These are phyloP conservation scores for Boletus tylopilopsis DNA, from an alignment of 768 basidiomycete species.

Conservation along the genomic window DNA sequence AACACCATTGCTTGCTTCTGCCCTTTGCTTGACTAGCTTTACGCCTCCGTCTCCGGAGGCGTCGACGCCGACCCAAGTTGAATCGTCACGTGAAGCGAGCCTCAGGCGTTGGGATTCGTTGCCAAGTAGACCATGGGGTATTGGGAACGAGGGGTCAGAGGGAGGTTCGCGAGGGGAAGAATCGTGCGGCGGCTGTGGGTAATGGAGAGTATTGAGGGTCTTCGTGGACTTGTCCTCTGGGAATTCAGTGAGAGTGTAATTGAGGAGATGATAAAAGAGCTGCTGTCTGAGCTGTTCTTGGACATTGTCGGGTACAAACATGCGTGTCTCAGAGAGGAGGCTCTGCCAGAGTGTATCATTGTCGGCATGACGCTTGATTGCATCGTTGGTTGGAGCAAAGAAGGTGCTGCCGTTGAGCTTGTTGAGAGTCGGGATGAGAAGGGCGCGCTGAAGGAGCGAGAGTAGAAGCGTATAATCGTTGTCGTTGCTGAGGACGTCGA, in stretches of 20 bases:
- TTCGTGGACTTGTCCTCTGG: conserved; percentile 38
- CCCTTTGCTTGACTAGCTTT: conserved; percentile 52
- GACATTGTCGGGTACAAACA: conserved; percentile 65
- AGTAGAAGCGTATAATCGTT: conserved; percentile 76
- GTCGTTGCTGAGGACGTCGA: conserved; percentile 74
- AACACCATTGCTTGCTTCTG: conserved; percentile 69
- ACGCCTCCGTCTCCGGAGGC: conserved; percentile 75
- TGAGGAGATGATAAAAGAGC: conserved; percentile 91
- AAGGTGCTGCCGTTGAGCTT: conserved; percentile 77
- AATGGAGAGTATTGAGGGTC: conserved; percentile 63
- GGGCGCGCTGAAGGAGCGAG: conserved; percentile 73
- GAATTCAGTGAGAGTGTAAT: conserved; percentile 58
- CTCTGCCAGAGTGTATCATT: conserved; percentile 31
- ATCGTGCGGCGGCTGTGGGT: conserved; percentile 56
- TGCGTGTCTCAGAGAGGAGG: conserved; percentile 28
- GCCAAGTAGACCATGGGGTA: conserved; percentile 78
- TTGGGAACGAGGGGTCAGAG: conserved; percentile 81
- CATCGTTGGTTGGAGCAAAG: conserved; percentile 95
- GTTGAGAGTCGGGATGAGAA: conserved; percentile 90
- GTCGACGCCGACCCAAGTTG: conserved; percentile 67
- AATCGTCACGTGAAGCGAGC: conserved; percentile 46
- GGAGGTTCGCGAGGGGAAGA: conserved; percentile 66
- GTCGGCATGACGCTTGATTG: conserved; percentile 53
- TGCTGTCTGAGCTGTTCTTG: conserved; percentile 83
- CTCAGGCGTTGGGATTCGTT: conserved; percentile 79